phyloP scores from a whole-genome alignment of 2,329 filamentous ascomycete genomes.

The Gaeumannomyces tritici region DNA sequence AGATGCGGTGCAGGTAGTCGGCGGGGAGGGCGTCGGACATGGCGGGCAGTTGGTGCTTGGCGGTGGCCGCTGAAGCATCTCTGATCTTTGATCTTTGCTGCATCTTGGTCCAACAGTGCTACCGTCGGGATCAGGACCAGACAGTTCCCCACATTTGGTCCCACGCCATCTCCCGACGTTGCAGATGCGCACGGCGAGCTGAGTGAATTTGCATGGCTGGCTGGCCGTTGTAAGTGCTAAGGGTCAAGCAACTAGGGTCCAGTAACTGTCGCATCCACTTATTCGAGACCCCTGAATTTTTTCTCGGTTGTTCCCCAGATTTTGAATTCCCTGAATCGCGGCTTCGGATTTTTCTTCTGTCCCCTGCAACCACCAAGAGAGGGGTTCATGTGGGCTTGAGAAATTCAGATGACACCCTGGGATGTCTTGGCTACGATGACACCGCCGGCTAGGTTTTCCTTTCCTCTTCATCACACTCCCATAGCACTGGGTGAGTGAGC shows the following conservation, averaged over 20 bases:
- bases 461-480: background rate
- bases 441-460: background rate
- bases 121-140: no score
- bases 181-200: no score
- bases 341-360: background rate
- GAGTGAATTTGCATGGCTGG: background rate
- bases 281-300: background rate
- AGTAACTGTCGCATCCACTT: no score
- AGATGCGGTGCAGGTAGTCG: constrained; percentile 23
- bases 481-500: background rate
- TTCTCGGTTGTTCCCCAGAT: background rate
- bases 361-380: background rate
- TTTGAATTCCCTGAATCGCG: background rate
- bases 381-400: background rate
- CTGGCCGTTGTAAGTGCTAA: no score
- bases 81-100: background rate
- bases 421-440: background rate
- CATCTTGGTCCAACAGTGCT: no score
- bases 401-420: background rate
- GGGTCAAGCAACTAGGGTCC: no score
- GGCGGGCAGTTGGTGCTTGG: no score
- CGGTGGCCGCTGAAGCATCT: no score
- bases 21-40: constrained; percentile 1
- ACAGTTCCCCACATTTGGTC: background rate
- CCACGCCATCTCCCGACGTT: background rate